Evolutionary conservation across 1,139 yeast species (phyloP), one percentile per base, ranked within the genome.

Genomic region (Zygosaccharomyces pseudobailii): DNA sequence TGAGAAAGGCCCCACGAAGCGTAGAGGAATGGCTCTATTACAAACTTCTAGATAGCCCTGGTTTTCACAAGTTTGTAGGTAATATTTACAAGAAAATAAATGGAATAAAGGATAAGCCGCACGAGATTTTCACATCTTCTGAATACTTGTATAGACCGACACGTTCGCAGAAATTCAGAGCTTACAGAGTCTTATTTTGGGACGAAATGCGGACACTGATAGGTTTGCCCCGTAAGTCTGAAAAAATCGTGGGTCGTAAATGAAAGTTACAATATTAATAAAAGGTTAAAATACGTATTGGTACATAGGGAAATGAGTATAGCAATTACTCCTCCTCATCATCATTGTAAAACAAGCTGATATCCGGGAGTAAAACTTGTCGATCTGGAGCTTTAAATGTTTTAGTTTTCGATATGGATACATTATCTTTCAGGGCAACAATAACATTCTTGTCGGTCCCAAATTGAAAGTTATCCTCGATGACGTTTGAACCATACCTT

Each of bases 401-500:
- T 42, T 71, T 71, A 57, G 78, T 79, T 50, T 75, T 78, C 10
- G 65, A 80, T 76, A 84, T 72, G 2, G 83, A 76, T 23, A 86
- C 90, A 62, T 86, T 90, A 62, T 86, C 79, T 49, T 80, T 79
- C 52, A 81, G 69, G 1, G 92, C 84, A 45, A 87, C 75, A 51
- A 87, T 78, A 46, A 87, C 85, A 46, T 83, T 80, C 59, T 78
- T 75, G 55, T 80, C 83, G 17, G 87, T 76, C 23, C 88, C 88
- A 63, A 79, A 87, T 61, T 78, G 78, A 74, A 87, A 88, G 60
- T 84, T 83, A 58, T 87, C 92, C 42, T 87, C 88, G 52, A 87
- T 77, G 55, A 89, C 80, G 47, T 76, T 68, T 41, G 79, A 77
- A 37, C 74, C 68, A 64, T 86, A 87, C 55, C 79, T 73, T 64